Base-by-base conservation (phyloP, 495 filamentous ascomycete species). In the Apodospora peruviana region DNA sequence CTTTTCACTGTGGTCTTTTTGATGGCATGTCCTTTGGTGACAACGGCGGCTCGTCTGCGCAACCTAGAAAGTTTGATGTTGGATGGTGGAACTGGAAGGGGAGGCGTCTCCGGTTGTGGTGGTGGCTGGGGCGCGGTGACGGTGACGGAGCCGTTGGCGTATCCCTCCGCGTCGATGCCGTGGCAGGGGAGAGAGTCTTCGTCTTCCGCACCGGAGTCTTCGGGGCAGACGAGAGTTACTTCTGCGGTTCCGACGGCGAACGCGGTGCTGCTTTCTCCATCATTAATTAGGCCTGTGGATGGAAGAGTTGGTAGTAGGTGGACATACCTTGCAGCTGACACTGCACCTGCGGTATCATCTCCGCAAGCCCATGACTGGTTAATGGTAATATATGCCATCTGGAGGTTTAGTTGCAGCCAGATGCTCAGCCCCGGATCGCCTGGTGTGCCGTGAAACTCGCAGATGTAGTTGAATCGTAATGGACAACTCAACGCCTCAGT, bases 391-490 rank as follows among this genome's bases (percentile, higher is more conserved):
- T 22, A 43, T 1, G 47, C 47, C 17, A 34, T 25, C 39, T 50
- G 32, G 23, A 52, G 24, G 36, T 47, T 46, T 22, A 52, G 36
- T 37, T 47, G 50, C 50, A 52, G 4, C 20, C 36, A 36, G 22
- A 52, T 41, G 2, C 34, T 11, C 22, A 52, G 50, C 4, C 40
- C 24, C 27, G 19, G 34, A 43, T 47, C 39, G 20, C 27, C 42
- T 3, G 50, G 50, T 10, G 50, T 52, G n/a, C 50, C 43, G 17
- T 34, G 4, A n/a, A 50, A 43, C 23, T 40, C 34, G n/a, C 52
- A 50, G 8, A 45, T 3, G 16, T 40, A 50, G 29, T 48, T 44
- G 23, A 41, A 32, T 14, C 41, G 20, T 1, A 55, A 4, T 0
- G 7, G 4, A 17, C 52, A 51, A 2, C 11, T 18, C 10, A 51